Evolutionary conservation across 179 eudicot species (phyloP), one percentile per base, ranked within the genome.

Genomic region (Actinidia arguta): DNA sequence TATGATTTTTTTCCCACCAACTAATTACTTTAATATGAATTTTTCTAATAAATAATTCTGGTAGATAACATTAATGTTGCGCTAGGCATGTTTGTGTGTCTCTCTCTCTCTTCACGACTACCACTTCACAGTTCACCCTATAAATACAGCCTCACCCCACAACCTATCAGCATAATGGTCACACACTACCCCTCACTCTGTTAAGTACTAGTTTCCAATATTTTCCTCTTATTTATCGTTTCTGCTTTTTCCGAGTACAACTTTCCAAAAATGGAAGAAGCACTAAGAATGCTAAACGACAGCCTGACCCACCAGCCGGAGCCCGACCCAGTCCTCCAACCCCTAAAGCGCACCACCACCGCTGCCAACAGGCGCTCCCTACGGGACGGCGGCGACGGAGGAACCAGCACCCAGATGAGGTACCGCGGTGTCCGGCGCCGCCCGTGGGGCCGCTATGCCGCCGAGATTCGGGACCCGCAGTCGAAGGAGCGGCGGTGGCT

Each of bases 391-490:
- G 5, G 80, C 82, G 4, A 47, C 31, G 8, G 79, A n/a, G 48
- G 74, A 7, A 9, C 71, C 6, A 42, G 69, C 5, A 50, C 64
- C 59, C 48, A 83, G 8, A 79, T 85, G 82, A 67, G 94, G 22
- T 95, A 95, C 91, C 92, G 98, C 0, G 99, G 99, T 2, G 99
- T 96, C 0, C 88, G 99, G 0, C 93, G 99, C 81, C 90, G 99
- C 27, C 99, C 99, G 0, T 96, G 98, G 99, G 99, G 99, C 18
- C 92, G 99, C 0, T 96, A 92, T 82, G 99, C 99, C 0, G 99
- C 99, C 0, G 99, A 96, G 78, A 96, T 96, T 8, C 79, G 99
- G 0, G 99, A 96, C 88, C 99, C 99, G 0, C 90, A 85, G 59
- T 92, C 97, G 0, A 95, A 95, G 39, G 98, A 95, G 55, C 82